Conservation (phyloP, 805 yeast genomes). For the Yarrowia sp. region DNA sequence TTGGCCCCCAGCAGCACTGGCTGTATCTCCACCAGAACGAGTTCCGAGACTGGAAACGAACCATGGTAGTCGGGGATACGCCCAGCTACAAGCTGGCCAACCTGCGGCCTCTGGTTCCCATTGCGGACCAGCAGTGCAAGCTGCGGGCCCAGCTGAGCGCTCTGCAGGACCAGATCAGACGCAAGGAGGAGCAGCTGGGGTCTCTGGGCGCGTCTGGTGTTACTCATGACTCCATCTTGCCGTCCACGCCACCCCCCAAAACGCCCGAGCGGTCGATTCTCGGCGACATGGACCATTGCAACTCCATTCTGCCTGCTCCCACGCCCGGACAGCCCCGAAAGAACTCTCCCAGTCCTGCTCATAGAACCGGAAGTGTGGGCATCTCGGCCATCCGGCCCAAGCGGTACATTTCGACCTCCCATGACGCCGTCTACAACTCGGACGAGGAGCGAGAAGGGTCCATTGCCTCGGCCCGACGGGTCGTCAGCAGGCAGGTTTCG, state of each 20-base stretch:
- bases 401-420: constrained; percentile 29
- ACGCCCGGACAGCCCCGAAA: constrained; percentile 98
- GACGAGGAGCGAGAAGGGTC: constrained; percentile 3
- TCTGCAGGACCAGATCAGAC: constrained; percentile 18
- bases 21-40: constrained; percentile 92
- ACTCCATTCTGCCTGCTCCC: constrained; percentile 79
- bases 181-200: constrained; percentile 19
- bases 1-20: constrained; percentile 99
- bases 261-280: constrained; percentile 74
- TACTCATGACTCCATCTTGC: constrained; percentile 5
- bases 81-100: constrained; percentile 48
- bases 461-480: background rate
- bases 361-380: background rate
- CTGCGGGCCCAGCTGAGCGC: background rate
- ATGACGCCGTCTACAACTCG: constrained; percentile 25
- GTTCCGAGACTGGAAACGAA: constrained; percentile 92
- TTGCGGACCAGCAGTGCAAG: constrained; percentile 28
- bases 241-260: constrained; percentile 45
- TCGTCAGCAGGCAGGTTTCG: background rate
- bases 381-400: background rate
- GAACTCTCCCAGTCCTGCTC: constrained; percentile 30
- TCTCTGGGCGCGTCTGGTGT: constrained; percentile 27
- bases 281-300: constrained; percentile 58
- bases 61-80: constrained; percentile 72
- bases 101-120: constrained; percentile 38